These are phyloP conservation scores for Extremus antarcticus DNA, from an alignment of 495 filamentous ascomycete species.

Conservation along the genomic window DNA sequence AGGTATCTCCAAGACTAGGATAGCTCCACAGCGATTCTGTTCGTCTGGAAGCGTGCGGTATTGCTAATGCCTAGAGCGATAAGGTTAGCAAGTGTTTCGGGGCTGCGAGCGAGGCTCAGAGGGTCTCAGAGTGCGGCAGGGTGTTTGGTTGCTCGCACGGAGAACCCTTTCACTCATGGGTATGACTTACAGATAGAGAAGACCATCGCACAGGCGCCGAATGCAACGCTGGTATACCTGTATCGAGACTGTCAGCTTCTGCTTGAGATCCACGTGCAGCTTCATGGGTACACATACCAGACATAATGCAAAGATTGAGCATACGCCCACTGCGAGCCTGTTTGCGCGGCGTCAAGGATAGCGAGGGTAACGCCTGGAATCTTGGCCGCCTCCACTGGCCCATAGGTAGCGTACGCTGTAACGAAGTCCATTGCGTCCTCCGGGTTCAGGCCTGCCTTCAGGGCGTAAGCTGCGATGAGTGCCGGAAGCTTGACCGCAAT, in stretches of 20 bases:
- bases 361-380: constrained; percentile 19
- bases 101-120: too few relatives aligned
- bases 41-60: constrained; percentile 9
- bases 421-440: constrained; percentile 20
- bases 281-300: constrained; percentile 16
- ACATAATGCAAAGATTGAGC: constrained; percentile 21
- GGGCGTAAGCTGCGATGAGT: constrained; percentile 19
- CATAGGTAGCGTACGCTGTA: constrained; percentile 17
- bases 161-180: too few relatives aligned
- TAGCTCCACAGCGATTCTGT: constrained; percentile 11
- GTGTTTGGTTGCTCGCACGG: too few relatives aligned
- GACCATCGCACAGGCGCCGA: constrained; percentile 5
- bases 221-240: constrained; percentile 10
- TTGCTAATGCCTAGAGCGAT: constrained; percentile 3
- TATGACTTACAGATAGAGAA: background rate
- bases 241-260: background rate
- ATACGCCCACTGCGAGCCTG: constrained; percentile 25
- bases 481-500: constrained; percentile 31
- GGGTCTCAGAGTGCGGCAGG: too few relatives aligned
- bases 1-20: background rate
- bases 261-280: background rate
- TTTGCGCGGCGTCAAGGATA: constrained; percentile 16
- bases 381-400: constrained; percentile 2
- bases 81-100: too few relatives aligned
- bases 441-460: constrained; percentile 20